These are phyloP conservation scores for Pseudomonodictys pantanalensis DNA, from an alignment of 495 filamentous ascomycete species.

Conservation along the genomic window DNA sequence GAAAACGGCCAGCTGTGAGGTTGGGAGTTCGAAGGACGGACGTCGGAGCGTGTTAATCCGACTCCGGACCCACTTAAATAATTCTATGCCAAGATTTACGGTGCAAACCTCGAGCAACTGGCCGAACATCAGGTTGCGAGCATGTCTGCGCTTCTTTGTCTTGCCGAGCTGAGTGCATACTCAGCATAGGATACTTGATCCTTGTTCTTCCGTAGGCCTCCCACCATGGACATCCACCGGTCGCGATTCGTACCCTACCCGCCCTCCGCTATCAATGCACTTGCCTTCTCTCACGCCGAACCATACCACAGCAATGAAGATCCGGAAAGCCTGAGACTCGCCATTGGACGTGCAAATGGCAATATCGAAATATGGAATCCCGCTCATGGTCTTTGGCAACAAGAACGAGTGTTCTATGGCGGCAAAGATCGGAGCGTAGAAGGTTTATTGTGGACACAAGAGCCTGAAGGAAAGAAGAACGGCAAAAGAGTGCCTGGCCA, in stretches of 20 bases:
- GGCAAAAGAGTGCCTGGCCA: constrained; percentile 63
- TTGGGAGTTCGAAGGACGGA: too few species aligned
- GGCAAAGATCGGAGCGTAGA: constrained; percentile 86
- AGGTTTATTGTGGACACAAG: constrained; percentile 88
- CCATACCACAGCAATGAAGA: constrained; percentile 48
- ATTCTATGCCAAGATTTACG: too few species aligned
- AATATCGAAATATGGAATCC: constrained; percentile 99
- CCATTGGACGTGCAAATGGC: constrained; percentile 89
- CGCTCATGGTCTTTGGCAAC: constrained; percentile 76
- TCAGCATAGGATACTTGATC: not conserved
- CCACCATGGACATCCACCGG: constrained; percentile 87
- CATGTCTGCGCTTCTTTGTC: too few species aligned
- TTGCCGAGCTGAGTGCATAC: too few species aligned
- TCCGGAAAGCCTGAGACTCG: constrained; percentile 66
- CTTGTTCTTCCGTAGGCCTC: not conserved
- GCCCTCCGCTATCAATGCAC: constrained; percentile 84
- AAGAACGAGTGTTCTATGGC: constrained; percentile 80
- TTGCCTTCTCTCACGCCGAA: constrained; percentile 86
- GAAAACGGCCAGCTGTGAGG: too few species aligned
- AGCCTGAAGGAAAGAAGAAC: constrained; percentile 65
- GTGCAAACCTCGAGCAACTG: too few species aligned
- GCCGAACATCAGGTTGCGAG: too few species aligned
- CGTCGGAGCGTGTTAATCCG: too few species aligned
- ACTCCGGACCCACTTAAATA: too few species aligned
- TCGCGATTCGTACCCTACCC: constrained; percentile 96